Evolutionary conservation across 306 rosid species (phyloP).

Genomic region (Vicia faba): DNA sequence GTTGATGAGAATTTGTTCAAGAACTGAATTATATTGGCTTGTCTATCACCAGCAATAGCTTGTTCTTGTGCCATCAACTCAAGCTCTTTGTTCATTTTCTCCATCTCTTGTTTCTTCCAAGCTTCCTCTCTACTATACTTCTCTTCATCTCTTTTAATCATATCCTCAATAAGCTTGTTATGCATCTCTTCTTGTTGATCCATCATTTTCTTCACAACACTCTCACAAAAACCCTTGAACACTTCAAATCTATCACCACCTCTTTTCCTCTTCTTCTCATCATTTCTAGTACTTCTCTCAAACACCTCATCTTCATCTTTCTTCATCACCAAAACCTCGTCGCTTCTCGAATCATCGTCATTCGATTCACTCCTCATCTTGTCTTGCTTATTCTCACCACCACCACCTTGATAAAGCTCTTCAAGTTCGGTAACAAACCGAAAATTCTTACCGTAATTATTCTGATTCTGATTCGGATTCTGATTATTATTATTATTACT

Average conservation of each 20-base stretch:
- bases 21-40: slow-evolving; percentile 63
- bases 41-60: slow-evolving; percentile 73
- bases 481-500: slow-evolving; percentile 47
- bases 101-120: slow-evolving; percentile 84
- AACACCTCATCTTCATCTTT: neutral
- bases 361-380: slow-evolving; percentile 22
- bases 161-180: slow-evolving; percentile 64
- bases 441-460: slow-evolving; percentile 50
- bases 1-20: slow-evolving; percentile 52
- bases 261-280: slow-evolving; percentile 57
- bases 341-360: slow-evolving; percentile 23
- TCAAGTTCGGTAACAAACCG: slow-evolving; percentile 65
- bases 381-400: slow-evolving; percentile 22
- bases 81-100: slow-evolving; percentile 81
- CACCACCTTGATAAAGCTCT: slow-evolving; percentile 48
- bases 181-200: slow-evolving; percentile 83
- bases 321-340: neutral
- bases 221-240: slow-evolving; percentile 73
- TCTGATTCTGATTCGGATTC: slow-evolving; percentile 49
- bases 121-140: slow-evolving; percentile 70
- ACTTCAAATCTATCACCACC: slow-evolving; percentile 55
- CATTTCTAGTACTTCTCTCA: slow-evolving; percentile 7
- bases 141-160: slow-evolving; percentile 76
- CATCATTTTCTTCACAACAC: slow-evolving; percentile 75
- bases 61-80: slow-evolving; percentile 79